phyloP scores from a whole-genome alignment of 768 basidiomycete species.

The Tulasnella sp. region DNA sequence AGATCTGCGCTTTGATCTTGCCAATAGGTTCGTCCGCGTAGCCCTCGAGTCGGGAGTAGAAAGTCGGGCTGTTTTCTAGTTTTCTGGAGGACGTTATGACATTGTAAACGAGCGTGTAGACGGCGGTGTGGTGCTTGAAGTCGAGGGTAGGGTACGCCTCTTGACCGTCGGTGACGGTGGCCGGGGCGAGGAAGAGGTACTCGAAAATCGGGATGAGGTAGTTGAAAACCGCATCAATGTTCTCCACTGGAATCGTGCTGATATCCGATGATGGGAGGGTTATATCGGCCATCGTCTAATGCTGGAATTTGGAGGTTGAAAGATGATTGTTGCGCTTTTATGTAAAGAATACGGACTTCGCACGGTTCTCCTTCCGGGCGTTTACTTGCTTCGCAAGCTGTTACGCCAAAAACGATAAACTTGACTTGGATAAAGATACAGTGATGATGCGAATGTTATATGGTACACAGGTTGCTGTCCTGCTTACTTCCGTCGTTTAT shows the following conservation, averaged over 20 bases:
- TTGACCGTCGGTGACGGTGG: background rate
- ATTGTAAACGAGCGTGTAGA: slow-evolving; percentile 2
- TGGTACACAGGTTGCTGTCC: too few relatives aligned
- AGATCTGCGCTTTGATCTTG: background rate
- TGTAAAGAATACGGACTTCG: too few relatives aligned
- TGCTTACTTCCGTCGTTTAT: too few relatives aligned
- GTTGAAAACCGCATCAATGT: background rate
- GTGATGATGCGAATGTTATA: too few relatives aligned
- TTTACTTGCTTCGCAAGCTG: too few relatives aligned
- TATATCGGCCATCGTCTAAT: background rate
- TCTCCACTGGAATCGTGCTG: background rate
- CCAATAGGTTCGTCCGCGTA: background rate
- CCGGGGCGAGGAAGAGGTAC: background rate
- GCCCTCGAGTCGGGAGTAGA: background rate
- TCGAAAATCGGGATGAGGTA: slow-evolving; percentile 3
- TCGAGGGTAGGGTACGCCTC: background rate
- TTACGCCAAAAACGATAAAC: too few relatives aligned
- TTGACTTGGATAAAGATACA: too few relatives aligned
- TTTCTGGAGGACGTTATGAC: background rate
- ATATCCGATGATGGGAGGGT: background rate
- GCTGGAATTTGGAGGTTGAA: background rate
- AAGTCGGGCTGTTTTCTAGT: background rate
- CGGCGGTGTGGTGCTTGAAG: background rate
- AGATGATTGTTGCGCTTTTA: too few relatives aligned
- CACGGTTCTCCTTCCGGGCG: too few relatives aligned